Evolutionary conservation across 495 filamentous ascomycete species (phyloP), one percentile per base, ranked within the genome.

Genomic region (Aspergillus ostianus): DNA sequence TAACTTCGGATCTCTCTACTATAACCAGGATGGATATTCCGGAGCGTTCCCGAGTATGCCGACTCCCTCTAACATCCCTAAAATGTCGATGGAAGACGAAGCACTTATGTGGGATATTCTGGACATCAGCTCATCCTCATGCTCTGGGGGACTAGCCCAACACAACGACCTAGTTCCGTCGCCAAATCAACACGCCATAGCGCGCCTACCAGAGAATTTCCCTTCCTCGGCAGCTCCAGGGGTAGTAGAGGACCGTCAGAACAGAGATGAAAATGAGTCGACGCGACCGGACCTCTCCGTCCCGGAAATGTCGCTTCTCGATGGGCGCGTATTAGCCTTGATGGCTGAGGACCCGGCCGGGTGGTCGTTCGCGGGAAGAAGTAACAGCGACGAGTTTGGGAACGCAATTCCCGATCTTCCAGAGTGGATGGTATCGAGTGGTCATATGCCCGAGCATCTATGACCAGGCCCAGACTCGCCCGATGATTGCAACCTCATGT

Each of bases 351-450:
- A 41, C 29, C 29, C 55, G 13, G 19, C 59, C 5, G 59, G 58
- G 9, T 72, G 69, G 69, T 54, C 65, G 9, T 72, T 70, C 29
- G 32, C 51, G 2, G 45, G 44, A 2, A 17, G 62, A 45, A 57
- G 15, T 44, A 53, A 30, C 4, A 44, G 27, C 52, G 57, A 63
- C 41, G 44, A 47, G 17, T n/a, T 64, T 41, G 62, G 57, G 15
- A 21, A 57, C 17, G 60, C 53, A 0, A 58, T 70, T 3, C 65
- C 69, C 15, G 67, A 68, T 55, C 63, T 72, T 15, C 69, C 69
- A 12, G 69, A 72, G 46, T 72, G 69, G 69, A 66, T 72, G 69
- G 59, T 72, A 7, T 66, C 70, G 23, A 65, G 64, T 8, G 65
- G 64, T 10, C 65, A 70, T 15, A 61, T 50, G 18, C 27, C 55